phyloP scores from a whole-genome alignment of 495 filamentous ascomycete genomes.

The Daldinia bambusicola region DNA sequence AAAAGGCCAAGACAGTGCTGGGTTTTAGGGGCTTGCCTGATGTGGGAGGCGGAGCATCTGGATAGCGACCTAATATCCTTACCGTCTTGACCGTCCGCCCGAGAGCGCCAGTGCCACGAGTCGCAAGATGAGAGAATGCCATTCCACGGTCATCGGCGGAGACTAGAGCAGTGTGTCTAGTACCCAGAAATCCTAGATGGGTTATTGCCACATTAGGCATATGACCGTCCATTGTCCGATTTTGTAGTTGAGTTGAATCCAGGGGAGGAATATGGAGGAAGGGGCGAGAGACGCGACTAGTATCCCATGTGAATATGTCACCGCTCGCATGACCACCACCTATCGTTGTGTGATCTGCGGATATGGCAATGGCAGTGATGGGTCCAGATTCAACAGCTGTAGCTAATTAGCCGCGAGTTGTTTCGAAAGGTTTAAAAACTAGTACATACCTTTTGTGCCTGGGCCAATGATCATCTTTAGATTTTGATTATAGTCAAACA shows the following conservation, averaged over 20 bases:
- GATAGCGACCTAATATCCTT: slow-evolving; percentile 91
- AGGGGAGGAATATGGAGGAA: slow-evolving; percentile 90
- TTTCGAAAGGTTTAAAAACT: background rate
- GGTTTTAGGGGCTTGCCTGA: slow-evolving; percentile 78
- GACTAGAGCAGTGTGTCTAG: slow-evolving; percentile 92
- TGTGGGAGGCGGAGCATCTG: slow-evolving; percentile 63
- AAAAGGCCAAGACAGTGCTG: slow-evolving; percentile 93
- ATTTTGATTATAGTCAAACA: slow-evolving; percentile 97
- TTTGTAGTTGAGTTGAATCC: slow-evolving; percentile 69
- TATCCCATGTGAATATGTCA: slow-evolving; percentile 97
- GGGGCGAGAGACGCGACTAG: slow-evolving; percentile 78
- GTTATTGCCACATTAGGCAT: slow-evolving; percentile 77
- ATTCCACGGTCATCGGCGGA: slow-evolving; percentile 97
- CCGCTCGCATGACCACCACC: slow-evolving; percentile 90
- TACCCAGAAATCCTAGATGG: slow-evolving; percentile 95
- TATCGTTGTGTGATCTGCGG: slow-evolving; percentile 91
- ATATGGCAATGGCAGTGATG: slow-evolving; percentile 87
- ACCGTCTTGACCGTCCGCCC: slow-evolving; percentile 88
- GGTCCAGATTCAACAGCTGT: slow-evolving; percentile 89
- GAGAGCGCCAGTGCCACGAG: slow-evolving; percentile 85
- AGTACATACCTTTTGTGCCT: slow-evolving; percentile 83
- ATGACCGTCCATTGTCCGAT: slow-evolving; percentile 81
- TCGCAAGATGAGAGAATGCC: slow-evolving; percentile 97
- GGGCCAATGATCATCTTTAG: slow-evolving; percentile 91
- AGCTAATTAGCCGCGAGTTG: slow-evolving; percentile 37